Evolutionary conservation across 106 monocot species (phyloP).

Genomic region (Amphibolis antarctica): DNA sequence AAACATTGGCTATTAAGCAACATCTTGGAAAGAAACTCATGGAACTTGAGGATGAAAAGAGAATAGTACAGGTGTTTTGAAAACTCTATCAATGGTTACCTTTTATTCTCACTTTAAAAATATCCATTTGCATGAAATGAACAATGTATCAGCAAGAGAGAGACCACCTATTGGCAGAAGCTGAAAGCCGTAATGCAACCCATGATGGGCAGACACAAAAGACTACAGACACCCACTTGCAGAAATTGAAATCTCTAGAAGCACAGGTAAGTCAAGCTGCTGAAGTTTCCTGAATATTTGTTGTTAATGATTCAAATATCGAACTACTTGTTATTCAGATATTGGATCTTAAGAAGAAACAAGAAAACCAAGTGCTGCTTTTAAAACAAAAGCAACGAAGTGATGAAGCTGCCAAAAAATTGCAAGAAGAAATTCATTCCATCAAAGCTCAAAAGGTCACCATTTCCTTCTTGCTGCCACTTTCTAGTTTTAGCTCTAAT

Average conservation of each 20-base stretch:
- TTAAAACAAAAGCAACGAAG: slow-evolving; percentile 96
- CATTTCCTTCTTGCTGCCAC: background rate
- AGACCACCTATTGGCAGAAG: slow-evolving; percentile 71
- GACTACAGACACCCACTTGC: slow-evolving; percentile 52
- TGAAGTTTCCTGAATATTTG: slow-evolving; percentile 2
- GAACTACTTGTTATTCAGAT: slow-evolving; percentile 35
- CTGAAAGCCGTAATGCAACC: slow-evolving; percentile 54
- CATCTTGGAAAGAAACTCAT: slow-evolving; percentile 94
- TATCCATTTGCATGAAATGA: background rate
- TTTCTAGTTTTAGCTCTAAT: background rate
- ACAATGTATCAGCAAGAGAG: slow-evolving; percentile 64
- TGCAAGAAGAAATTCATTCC: slow-evolving; percentile 95
- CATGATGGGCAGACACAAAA: slow-evolving; percentile 59
- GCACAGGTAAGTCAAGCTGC: slow-evolving; percentile 43
- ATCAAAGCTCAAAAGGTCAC: slow-evolving; percentile 92
- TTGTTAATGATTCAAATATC: background rate
- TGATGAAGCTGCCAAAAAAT: slow-evolving; percentile 89
- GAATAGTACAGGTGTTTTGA: slow-evolving; percentile 55
- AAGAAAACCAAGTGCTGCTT: slow-evolving; percentile 94
- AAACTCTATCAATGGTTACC: background rate
- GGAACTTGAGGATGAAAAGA: slow-evolving; percentile 97
- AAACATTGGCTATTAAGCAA: slow-evolving; percentile 73
- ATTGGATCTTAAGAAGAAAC: slow-evolving; percentile 91
- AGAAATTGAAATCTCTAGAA: slow-evolving; percentile 88
- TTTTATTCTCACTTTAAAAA: background rate